Evolutionary conservation across 2,329 filamentous ascomycete genomes (phyloP).

Genomic region (Verticillium zaregamsianum): DNA sequence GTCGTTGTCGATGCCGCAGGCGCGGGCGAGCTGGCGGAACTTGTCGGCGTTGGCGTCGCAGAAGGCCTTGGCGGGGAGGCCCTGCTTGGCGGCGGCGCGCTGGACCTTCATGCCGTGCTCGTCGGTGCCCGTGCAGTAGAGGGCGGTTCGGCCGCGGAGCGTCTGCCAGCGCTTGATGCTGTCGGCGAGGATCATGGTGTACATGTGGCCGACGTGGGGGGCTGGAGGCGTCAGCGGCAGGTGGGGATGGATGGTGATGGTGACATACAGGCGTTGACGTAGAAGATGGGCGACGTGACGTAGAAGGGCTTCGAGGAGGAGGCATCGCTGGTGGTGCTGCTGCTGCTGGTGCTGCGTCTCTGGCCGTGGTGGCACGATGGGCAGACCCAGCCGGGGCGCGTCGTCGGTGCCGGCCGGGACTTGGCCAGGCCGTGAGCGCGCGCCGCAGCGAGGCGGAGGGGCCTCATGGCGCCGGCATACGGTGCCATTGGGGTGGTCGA

Average conservation of each 20-base stretch:
- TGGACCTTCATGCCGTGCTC: conserved; percentile 99
- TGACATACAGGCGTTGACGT: conserved; percentile 83
- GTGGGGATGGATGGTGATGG: background rate
- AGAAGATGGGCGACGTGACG: conserved; percentile 95
- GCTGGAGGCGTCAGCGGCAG: conserved; percentile 42
- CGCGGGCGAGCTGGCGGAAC: conserved; percentile 70
- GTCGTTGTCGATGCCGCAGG: conserved; percentile 69
- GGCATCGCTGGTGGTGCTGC: conserved; percentile 2
- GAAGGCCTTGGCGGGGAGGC: conserved; percentile 73
- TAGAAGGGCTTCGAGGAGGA: conserved; percentile 73
- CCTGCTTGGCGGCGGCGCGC: conserved; percentile 69
- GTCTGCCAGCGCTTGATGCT: conserved; percentile 88
- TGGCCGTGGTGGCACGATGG: conserved; percentile 20
- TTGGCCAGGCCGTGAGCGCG: background rate
- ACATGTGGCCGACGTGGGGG: conserved; percentile 92
- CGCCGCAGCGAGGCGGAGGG: conserved; percentile 5
- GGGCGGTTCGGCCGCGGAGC: conserved; percentile 65
- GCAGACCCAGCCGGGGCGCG: conserved; percentile 20
- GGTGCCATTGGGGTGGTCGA: background rate
- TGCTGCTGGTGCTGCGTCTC: conserved; percentile 22
- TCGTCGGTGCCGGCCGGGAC: background rate
- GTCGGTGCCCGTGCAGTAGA: conserved; percentile 87
- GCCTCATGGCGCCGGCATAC: conserved; percentile 2
- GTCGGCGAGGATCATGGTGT: conserved; percentile 87
- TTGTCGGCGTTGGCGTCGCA: conserved; percentile 80